These are phyloP conservation scores for Aspergillus aculeatus DNA, from an alignment of 2,329 filamentous ascomycete genomes.

Conservation along the genomic window DNA sequence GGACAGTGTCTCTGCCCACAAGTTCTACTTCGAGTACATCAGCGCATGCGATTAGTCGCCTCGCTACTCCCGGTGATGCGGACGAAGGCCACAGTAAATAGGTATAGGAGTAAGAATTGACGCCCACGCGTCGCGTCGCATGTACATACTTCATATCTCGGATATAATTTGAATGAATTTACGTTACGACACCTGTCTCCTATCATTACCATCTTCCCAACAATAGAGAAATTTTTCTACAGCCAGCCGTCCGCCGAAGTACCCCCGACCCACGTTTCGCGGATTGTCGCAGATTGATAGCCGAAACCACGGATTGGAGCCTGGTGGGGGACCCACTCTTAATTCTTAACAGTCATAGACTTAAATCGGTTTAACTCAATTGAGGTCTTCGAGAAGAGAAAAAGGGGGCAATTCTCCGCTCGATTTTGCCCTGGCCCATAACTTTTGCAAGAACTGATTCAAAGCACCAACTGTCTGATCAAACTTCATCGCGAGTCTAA, in stretches of 20 bases:
- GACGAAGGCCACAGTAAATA: neutral
- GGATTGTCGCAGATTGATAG: neutral
- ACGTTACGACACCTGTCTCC: neutral
- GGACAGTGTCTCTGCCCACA: constrained; percentile 24
- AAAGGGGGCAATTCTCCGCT: neutral
- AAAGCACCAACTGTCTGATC: too few species aligned
- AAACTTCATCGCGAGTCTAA: too few species aligned
- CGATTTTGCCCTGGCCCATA: too few species aligned
- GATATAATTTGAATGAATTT: neutral
- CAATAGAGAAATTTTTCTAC: too few species aligned
- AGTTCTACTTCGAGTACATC: constrained; percentile 26
- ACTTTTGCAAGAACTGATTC: too few species aligned
- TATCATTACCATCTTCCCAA: neutral
- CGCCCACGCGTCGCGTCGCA: neutral
- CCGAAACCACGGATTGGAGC: neutral
- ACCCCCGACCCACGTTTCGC: neutral
- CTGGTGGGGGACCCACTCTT: neutral
- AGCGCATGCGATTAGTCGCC: constrained; percentile 3
- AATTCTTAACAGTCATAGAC: neutral
- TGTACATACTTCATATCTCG: neutral
- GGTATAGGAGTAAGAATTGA: neutral
- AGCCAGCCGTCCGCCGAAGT: neutral
- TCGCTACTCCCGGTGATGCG: too few species aligned
- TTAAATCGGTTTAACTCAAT: neutral
- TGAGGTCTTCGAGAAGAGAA: neutral